Evolutionary conservation across 345 rosid species (phyloP).

Genomic region (Microthlaspi erraticum): DNA sequence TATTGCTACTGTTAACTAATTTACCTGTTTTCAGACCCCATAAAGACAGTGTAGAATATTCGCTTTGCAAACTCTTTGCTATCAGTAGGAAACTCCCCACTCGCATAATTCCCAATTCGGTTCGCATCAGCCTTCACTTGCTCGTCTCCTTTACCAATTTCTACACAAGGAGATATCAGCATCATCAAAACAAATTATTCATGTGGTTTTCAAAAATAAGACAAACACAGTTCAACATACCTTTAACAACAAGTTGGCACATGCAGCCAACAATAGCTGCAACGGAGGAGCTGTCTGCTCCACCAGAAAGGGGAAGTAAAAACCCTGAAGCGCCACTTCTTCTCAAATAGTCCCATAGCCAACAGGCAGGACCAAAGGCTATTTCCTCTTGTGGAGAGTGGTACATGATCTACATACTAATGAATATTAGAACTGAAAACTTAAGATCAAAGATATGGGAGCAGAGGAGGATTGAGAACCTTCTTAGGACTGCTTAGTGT

Average conservation of each 20-base stretch:
- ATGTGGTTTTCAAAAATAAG: background rate
- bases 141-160: slow-evolving; percentile 86
- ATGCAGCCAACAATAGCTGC: slow-evolving; percentile 99
- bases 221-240: slow-evolving; percentile 43
- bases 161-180: slow-evolving; percentile 46
- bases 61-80: slow-evolving; percentile 94
- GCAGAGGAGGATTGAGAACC: slow-evolving; percentile 50
- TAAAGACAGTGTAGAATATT: slow-evolving; percentile 87
- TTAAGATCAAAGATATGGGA: background rate
- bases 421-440: background rate
- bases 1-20: slow-evolving; percentile 12
- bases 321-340: slow-evolving; percentile 98
- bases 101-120: slow-evolving; percentile 68
- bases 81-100: slow-evolving; percentile 80
- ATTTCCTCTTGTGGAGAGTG: slow-evolving; percentile 96
- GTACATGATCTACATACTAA: slow-evolving; percentile 60
- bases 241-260: slow-evolving; percentile 98
- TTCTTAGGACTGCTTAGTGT: slow-evolving; percentile 74
- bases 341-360: slow-evolving; percentile 99
- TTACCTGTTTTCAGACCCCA: slow-evolving; percentile 98
- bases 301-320: slow-evolving; percentile 98
- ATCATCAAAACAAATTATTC: background rate
- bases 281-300: slow-evolving; percentile 94
- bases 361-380: slow-evolving; percentile 94
- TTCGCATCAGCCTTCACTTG: slow-evolving; percentile 94